phyloP scores from a whole-genome alignment of 2,329 filamentous ascomycete genomes.

The Westerdykella aurantiaca region DNA sequence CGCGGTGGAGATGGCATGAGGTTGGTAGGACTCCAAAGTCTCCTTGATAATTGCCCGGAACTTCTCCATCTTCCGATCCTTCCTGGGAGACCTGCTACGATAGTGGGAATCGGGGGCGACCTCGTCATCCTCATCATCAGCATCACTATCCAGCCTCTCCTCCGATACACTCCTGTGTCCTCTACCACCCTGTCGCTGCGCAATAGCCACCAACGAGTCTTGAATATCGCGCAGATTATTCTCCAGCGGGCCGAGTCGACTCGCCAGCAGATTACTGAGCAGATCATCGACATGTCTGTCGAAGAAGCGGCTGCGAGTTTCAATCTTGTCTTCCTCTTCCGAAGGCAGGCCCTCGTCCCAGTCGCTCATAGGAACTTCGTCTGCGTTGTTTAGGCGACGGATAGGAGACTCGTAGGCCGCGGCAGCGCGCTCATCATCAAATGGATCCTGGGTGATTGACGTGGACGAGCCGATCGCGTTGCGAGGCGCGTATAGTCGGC shows the following conservation, averaged over 20 bases:
- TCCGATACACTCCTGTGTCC: slow-evolving; percentile 62
- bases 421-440: slow-evolving; percentile 58
- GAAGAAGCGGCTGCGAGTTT: slow-evolving; percentile 78
- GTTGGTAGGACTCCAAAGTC: slow-evolving; percentile 52
- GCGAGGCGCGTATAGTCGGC: slow-evolving; percentile 11
- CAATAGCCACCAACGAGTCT: slow-evolving; percentile 56
- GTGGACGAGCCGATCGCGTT: slow-evolving; percentile 30
- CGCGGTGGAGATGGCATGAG: slow-evolving; percentile 23
- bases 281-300: slow-evolving; percentile 84
- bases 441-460: slow-evolving; percentile 48
- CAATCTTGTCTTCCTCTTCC: slow-evolving; percentile 68
- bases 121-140: slow-evolving; percentile 87
- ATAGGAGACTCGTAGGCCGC: slow-evolving; percentile 52
- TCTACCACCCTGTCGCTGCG: slow-evolving; percentile 44
- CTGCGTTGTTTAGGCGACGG: slow-evolving; percentile 57
- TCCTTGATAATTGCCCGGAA: slow-evolving; percentile 58
- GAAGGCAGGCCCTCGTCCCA: slow-evolving; percentile 86
- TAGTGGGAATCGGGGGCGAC: slow-evolving; percentile 47
- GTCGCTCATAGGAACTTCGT: slow-evolving; percentile 69
- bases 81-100: slow-evolving; percentile 69
- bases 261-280: slow-evolving; percentile 70
- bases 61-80: slow-evolving; percentile 76
- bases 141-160: slow-evolving; percentile 76
- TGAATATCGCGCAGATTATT: slow-evolving; percentile 72
- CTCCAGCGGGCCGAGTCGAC: slow-evolving; percentile 74